Evolutionary conservation across 2,329 filamentous ascomycete genomes (phyloP), one percentile per base, ranked within the genome.

Genomic region (Lachnellula arida): DNA sequence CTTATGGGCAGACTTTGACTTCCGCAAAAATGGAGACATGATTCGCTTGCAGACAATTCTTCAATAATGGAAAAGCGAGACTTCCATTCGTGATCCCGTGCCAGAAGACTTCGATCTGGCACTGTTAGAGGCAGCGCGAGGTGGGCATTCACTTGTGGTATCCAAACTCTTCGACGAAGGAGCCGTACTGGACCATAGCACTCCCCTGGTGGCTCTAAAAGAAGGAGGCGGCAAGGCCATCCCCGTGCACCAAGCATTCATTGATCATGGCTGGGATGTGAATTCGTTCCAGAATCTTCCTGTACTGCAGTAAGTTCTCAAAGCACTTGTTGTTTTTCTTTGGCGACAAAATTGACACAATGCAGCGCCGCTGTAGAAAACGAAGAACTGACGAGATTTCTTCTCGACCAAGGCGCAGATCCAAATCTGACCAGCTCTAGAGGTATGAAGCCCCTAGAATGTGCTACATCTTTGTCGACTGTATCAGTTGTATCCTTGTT

Each of bases 231-330:
- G 9, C 25, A 34, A 50, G 48, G 48, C 48, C 14, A 40, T 50
- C 40, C n/a, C 28, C 2, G 28, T 51, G 3, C 34, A 51, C 39
- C 49, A 51, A 39, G 49, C 19, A 25, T 51, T 51, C 4, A 23
- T 51, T 43, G 37, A 51, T 44, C 49, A 51, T 34, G 49, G 49
- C 12, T 51, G 49, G 49, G 37, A 51, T 34, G 19, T 51, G 12
- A 43, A 44, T 19, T 43, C 49, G 5, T 51, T 51, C 19, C 17
- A 51, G 22, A 23, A 25, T 8, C 8, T 34, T 44, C 49, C 22
- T 25, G 49, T 43, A 11, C 28, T 51, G 15, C 23, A 51, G 49
- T 51, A 17, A 42, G 49, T 32, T 28, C 15, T n/a, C 12, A 14
- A 22, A 2, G 3, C 35, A 44, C 32, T 7, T 43, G 37, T 39